These are phyloP conservation scores for Epichloe sibirici DNA, from an alignment of 2,329 filamentous ascomycete species.

Conservation along the genomic window DNA sequence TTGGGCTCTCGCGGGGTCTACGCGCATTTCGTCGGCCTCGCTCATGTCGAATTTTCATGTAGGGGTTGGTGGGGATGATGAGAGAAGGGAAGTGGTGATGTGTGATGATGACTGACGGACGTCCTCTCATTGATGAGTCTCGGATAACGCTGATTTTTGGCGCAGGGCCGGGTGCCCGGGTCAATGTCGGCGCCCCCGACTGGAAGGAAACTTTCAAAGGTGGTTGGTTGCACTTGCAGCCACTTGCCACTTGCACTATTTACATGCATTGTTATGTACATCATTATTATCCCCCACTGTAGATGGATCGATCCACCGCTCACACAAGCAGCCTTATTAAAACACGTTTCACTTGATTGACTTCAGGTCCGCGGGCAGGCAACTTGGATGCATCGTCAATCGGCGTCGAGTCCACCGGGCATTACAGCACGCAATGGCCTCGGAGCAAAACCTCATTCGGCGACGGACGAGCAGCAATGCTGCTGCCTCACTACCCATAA, in stretches of 20 bases:
- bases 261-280: too few species aligned
- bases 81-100: background rate
- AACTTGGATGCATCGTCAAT: background rate
- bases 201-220: too few species aligned
- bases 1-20: conserved; percentile 48
- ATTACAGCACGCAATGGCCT: conserved; percentile 14
- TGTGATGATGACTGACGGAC: background rate
- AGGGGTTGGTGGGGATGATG: background rate
- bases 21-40: conserved; percentile 42
- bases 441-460: conserved; percentile 22
- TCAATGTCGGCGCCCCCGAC: conserved; percentile 4
- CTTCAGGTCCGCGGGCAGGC: too few species aligned
- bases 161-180: background rate
- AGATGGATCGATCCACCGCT: background rate
- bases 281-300: too few species aligned
- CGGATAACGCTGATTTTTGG: background rate
- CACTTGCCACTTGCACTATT: too few species aligned
- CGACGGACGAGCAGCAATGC: conserved; percentile 36
- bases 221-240: background rate
- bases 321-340: background rate
- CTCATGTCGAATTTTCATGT: conserved; percentile 24
- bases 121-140: background rate
- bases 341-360: too few species aligned
- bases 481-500: conserved; percentile 14
- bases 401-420: background rate